phyloP scores from a whole-genome alignment of 75 land plant genomes.

The Sequoia sempervirens region DNA sequence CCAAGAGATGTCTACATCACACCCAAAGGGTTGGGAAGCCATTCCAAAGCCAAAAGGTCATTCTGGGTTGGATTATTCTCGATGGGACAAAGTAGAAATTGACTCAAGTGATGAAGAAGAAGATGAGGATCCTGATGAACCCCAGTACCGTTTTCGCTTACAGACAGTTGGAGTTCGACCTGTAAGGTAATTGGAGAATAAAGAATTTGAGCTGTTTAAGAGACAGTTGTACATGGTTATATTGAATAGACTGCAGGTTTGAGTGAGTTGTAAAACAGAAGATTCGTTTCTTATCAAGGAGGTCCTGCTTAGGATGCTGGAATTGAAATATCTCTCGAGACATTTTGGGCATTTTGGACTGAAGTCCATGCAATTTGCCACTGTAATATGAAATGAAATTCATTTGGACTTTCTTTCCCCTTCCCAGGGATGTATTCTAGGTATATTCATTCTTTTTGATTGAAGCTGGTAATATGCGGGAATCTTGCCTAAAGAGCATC shows the following conservation, averaged over 20 bases:
- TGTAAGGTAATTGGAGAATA: slow-evolving; percentile 32
- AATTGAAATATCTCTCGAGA: background rate
- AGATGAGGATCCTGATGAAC: slow-evolving; percentile 56
- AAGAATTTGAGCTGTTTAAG: background rate
- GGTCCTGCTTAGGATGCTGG: background rate
- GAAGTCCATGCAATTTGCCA: background rate
- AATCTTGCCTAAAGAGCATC: background rate
- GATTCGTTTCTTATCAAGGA: background rate
- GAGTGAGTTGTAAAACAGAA: background rate
- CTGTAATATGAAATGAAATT: background rate
- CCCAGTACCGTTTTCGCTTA: slow-evolving; percentile 76
- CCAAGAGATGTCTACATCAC: slow-evolving; percentile 13
- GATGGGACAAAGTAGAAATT: slow-evolving; percentile 79
- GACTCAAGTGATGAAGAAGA: slow-evolving; percentile 91
- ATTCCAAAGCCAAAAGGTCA: slow-evolving; percentile 97
- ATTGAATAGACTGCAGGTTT: background rate
- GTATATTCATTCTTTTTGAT: slow-evolving; percentile 2
- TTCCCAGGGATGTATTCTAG: slow-evolving; percentile 7
- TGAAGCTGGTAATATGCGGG: slow-evolving; percentile 4
- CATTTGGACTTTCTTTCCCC: background rate
- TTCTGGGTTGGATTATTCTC: slow-evolving; percentile 80
- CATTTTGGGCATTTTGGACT: background rate
- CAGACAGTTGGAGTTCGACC: slow-evolving; percentile 60
- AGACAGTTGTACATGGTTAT: background rate
- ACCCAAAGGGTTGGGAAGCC: slow-evolving; percentile 73